Percentiles rank a stretch among this genome's conserved stretches.
These are phyloP conservation scores for Digitaria exilis DNA, from an alignment of 202 grass and related monocot genomes.

Conservation along the genomic window DNA sequence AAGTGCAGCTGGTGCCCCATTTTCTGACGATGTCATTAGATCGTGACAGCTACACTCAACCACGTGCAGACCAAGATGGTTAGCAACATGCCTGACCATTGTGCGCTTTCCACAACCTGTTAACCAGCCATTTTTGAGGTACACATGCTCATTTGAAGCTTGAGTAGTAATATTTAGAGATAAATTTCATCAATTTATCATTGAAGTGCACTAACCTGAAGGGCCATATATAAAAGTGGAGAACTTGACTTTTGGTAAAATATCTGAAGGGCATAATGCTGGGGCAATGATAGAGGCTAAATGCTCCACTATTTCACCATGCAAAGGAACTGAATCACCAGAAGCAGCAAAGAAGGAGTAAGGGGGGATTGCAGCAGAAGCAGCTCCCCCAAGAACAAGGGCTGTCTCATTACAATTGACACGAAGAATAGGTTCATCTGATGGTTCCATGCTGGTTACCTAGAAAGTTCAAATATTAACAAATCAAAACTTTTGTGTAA, in stretches of 20 bases:
- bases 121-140: slow-evolving; percentile 12
- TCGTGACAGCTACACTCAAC: slow-evolving; percentile 93
- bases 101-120: slow-evolving; percentile 88
- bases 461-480: slow-evolving; percentile 40
- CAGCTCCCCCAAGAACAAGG: slow-evolving; percentile 87
- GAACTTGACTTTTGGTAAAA: slow-evolving; percentile 84
- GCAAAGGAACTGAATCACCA: slow-evolving; percentile 67
- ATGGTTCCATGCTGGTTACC: slow-evolving; percentile 84
- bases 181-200: not conserved
- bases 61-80: slow-evolving; percentile 78
- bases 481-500: not conserved
- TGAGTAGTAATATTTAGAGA: not conserved
- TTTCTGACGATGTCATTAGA: slow-evolving; percentile 74
- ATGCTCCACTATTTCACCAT: slow-evolving; percentile 70
- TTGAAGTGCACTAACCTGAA: slow-evolving; percentile 57
- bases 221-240: slow-evolving; percentile 80
- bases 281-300: slow-evolving; percentile 84
- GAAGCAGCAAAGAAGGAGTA: slow-evolving; percentile 58
- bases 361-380: slow-evolving; percentile 69
- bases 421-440: slow-evolving; percentile 67
- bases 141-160: not conserved
- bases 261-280: slow-evolving; percentile 70
- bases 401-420: slow-evolving; percentile 78
- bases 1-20: slow-evolving; percentile 70
- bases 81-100: slow-evolving; percentile 74